phyloP scores from a whole-genome alignment of 805 yeast species.

The Yarrowia sp. region DNA sequence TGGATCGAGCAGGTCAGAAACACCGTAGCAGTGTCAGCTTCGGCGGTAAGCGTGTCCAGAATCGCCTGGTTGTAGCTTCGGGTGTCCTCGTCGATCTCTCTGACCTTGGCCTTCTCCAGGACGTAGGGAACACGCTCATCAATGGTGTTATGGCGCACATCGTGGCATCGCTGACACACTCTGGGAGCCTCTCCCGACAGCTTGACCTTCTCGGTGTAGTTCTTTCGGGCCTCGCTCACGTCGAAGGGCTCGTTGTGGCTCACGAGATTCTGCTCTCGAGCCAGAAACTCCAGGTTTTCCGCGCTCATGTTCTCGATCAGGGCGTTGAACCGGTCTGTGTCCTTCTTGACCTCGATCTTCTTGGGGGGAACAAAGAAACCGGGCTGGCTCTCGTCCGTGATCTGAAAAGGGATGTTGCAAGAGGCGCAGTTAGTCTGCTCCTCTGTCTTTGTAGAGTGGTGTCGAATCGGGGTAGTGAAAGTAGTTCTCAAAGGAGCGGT shows the following conservation, averaged over 20 bases:
- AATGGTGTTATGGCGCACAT: background rate
- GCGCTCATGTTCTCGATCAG: slow-evolving; percentile 8
- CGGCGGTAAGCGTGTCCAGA: background rate
- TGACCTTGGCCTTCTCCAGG: background rate
- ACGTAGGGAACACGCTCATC: background rate
- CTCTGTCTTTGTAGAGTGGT: background rate
- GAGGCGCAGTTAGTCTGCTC: slow-evolving; percentile 3
- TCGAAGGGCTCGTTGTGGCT: background rate
- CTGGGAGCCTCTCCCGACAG: background rate
- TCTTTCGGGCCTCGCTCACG: background rate
- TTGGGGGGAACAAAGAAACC: background rate
- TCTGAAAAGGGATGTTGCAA: slow-evolving; percentile 4
- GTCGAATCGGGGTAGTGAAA: background rate
- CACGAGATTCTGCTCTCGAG: slow-evolving; percentile 2
- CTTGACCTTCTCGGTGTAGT: background rate
- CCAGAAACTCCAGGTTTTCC: slow-evolving; percentile 13
- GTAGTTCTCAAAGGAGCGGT: background rate
- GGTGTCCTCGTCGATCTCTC: background rate
- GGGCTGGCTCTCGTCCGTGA: background rate
- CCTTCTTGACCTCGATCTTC: background rate
- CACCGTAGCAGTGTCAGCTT: slow-evolving; percentile 3
- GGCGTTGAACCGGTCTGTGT: background rate
- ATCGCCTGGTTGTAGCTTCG: background rate
- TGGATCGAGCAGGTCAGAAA: background rate
- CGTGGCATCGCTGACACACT: slow-evolving; percentile 3